Evolutionary conservation across 352 stramenopile genomes (phyloP), one percentile per base, ranked within the genome.

Genomic region (Pythium plurisporium): DNA sequence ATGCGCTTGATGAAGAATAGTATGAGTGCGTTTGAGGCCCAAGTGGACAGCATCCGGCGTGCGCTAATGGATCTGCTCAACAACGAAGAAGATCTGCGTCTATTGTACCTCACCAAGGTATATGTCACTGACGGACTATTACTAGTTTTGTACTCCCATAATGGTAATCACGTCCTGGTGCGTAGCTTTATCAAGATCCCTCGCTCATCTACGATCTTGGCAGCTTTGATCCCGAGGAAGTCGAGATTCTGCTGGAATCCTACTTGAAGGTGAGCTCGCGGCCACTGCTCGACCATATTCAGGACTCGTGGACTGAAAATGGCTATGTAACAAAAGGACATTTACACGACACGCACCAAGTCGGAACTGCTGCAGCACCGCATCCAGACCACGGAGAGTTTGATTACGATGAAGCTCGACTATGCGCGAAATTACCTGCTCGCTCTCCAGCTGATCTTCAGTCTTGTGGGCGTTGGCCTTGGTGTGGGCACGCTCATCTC

Each of bases 381-480:
- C 22, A 66, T 76, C 46, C 64, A 73, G 41, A 70, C 58, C 1
- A 59, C 69, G 1, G 69, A 76, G 47, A 69, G 54, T 36, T 53
- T 76, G 9, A 63, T 76, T n/a, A 76, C 57, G 38, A 76, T 82
- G 67, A 79, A 79, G 40, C 48, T 82, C 19, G 72, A 82, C 48
- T 78, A 76, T 40, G 64, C 66, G 34, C 69, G 72, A 53, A 82
- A 82, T 52, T 82, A 79, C 31, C 58, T 82, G 23, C 67, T 82
- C 22, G 67, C 66, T 14, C 46, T 82, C 6, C 67, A 82, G 26
- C 60, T 82, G 34, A 72, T 74, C 31, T 67, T 82, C 51, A 79
- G 64, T 33, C 49, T 82, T 14, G 52, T 75, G 1, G 67, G 59
- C 8, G 63, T 71, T 11, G 55, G 57, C 4, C 40, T 82, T 22